Evolutionary conservation across 2,329 filamentous ascomycete genomes (phyloP), one percentile per base, ranked within the genome.

Genomic region (Elsinoe ampelina): DNA sequence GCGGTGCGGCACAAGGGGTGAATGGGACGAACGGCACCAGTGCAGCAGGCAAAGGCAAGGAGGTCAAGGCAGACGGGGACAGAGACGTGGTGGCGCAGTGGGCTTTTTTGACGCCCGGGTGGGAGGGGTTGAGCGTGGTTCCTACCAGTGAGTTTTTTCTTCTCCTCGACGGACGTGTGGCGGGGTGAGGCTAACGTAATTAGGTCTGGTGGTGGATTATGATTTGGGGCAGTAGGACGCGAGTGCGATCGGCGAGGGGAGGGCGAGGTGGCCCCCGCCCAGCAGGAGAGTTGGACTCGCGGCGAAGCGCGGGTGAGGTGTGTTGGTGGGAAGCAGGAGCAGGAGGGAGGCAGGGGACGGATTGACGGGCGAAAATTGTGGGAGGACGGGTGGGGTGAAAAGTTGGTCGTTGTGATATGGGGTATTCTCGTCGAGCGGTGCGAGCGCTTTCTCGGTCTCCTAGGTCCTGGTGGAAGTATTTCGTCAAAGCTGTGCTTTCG

Each of bases 81-180:
- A 64, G 66, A 10, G 64, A 71, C 55, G 60, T 57, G 19, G 66
- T 64, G 63, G 57, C 61, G 41, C 75, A 72, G 58, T 70, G 74
- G 64, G 68, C 68, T 20, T 77, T 75, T 58, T 61, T 77, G 67
- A 76, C 72, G 35, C 74, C 75, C 67, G 72, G 73, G 54, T 73
- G 72, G 70, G 72, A 76, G 66, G 67, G 66, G 62, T 74, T 69
- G 62, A 75, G 73, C 63, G 73, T 73, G 39, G 76, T 76, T 58
- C 74, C 74, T 52, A 72, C 70, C 55, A 69, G 74, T 75, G 65
- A 73, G 74, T 71, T 36, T 19, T 15, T 55, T 34, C 34, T 35
- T 39, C 54, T 15, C 22, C 5, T 5, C 22, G 5, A 20, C 32
- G 20, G 12, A 13, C 58, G 11, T 20, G 47, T 52, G 8, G 38